Base-by-base conservation (phyloP, 164 flowering plant species). In the Berberis vulgaris region DNA sequence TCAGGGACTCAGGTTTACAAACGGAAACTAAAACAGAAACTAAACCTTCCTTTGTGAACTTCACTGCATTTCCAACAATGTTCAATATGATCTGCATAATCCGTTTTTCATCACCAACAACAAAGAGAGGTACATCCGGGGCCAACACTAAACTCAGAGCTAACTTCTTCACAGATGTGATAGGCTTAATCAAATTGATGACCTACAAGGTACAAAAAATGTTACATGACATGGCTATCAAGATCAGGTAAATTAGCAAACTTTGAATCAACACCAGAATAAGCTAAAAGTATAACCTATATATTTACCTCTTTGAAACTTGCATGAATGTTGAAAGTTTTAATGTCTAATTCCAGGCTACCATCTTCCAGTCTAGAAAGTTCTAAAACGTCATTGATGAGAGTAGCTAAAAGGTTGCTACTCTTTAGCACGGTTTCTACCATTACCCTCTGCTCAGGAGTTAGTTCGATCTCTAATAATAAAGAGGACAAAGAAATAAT, bases 361-460 rank as follows among this genome's bases (percentile, higher is more conserved):
- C 90, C 96, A 72, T 86, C 96, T 74, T 88, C 96, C 61, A 88
- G 87, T 65, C 79, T 79, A 50, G 92, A 88, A 67, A 88, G 87
- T 73, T 88, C 92, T 11, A 86, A 72, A 57, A 89, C 91, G 74
- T 89, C 94, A 70, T 81, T 87, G 57, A 82, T 83, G n/a, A 89
- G 81, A 45, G 91, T 81, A 49, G 81, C 79, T 54, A 89, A 72
- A 62, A 87, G 83, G 69, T 84, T 83, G 76, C 91, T 76, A 69
- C 94, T 85, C 78, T 82, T 89, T 9, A 84, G 77, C 59, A 87
- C 75, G 41, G 87, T 81, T 65, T 89, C 94, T 62, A 87, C 78
- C 88, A 87, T 84, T 57, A 72, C 76, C 54, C 91, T 78, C 60
- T 87, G 88, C 12, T 85, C 88, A 49, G 86, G 77, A 63, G 79